Percentiles rank a stretch among this genome's conserved stretches.
phyloP scores from a whole-genome alignment of 2,329 filamentous ascomycete species.

The Emmonsia crescens region DNA sequence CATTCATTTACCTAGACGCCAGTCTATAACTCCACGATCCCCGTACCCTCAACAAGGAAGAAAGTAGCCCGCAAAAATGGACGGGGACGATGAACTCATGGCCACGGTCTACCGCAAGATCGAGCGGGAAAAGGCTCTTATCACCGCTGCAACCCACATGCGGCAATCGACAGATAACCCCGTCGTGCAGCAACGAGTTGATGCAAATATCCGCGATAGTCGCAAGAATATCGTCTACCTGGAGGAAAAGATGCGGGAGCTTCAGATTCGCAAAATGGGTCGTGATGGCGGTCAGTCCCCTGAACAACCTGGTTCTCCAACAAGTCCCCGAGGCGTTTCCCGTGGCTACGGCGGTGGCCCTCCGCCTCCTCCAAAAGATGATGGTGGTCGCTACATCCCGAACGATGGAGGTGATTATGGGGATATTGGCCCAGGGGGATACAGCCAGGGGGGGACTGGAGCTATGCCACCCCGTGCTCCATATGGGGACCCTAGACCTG shows the following conservation, averaged over 20 bases:
- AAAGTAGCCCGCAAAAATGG: constrained; percentile 33
- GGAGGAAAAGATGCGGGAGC: constrained; percentile 78
- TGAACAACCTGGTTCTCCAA: constrained; percentile 25
- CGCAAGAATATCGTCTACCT: constrained; percentile 91
- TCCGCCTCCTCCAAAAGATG: constrained; percentile 64
- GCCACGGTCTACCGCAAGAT: constrained; percentile 92
- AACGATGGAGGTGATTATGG: constrained; percentile 56
- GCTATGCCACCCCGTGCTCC: constrained; percentile 74
- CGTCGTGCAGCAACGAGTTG: constrained; percentile 76
- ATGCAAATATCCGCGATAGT: constrained; percentile 88
- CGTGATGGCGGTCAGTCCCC: constrained; percentile 27
- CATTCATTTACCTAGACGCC: neutral
- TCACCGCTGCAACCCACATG: constrained; percentile 90
- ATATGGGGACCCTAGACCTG: constrained; percentile 62
- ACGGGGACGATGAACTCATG: constrained; percentile 51
- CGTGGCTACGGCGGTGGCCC: constrained; percentile 28
- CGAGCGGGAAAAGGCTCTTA: constrained; percentile 89
- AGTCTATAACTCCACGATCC: neutral
- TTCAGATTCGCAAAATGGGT: constrained; percentile 69
- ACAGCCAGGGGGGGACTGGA: constrained; percentile 53
- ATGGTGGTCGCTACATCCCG: constrained; percentile 44
- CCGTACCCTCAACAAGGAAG: neutral
- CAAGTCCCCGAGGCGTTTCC: constrained; percentile 38
- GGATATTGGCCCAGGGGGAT: constrained; percentile 40
- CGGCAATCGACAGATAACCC: constrained; percentile 92